Evolutionary conservation across 495 filamentous ascomycete genomes (phyloP), one percentile per base, ranked within the genome.

Genomic region (Oidiodendron maius): DNA sequence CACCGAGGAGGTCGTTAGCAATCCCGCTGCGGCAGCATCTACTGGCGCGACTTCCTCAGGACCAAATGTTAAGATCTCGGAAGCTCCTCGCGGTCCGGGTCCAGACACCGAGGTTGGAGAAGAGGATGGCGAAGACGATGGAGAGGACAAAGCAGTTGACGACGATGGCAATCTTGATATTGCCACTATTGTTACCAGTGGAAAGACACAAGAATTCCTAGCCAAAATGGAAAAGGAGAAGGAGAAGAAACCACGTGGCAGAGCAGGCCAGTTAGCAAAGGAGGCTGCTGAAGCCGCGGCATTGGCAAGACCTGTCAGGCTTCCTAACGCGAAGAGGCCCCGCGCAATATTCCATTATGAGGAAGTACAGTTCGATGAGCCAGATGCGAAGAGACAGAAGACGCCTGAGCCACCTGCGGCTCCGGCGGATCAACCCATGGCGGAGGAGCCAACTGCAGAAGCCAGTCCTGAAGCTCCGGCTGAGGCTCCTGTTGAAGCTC

Each of bases 221-320:
- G 91, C 89, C 4, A 87, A 86, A 60, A 85, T 89, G 58, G 94
- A 97, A 56, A 89, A 85, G 64, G 89, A 95, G 59, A 96, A 95
- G 70, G 82, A 75, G 68, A 71, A 71, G 0, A 68, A 50, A 18
- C 35, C 34, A 12, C 34, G 51, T 16, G n/a, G n/a, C n/a, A 62
- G 58, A 45, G 76, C 72, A 46, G 51, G 53, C 1, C 70, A 66
- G 45, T 70, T 71, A 55, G 68, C 68, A 21, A 57, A 54, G 16
- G 73, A 74, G 50, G 71, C 71, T n/a, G 76, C 74, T 44, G 86
- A 83, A 57, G 79, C 80, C 36, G 80, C 75, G 12, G 62, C 74
- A 15, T 69, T 66, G 12, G 73, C 74, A 13, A 83, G 76, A 51
- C 68, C 79, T 10, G 51, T 64, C 13, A 77, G 81, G 53, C 60